Conservation (phyloP, 768 basidiomycete species). For the Podaxis sp. region DNA sequence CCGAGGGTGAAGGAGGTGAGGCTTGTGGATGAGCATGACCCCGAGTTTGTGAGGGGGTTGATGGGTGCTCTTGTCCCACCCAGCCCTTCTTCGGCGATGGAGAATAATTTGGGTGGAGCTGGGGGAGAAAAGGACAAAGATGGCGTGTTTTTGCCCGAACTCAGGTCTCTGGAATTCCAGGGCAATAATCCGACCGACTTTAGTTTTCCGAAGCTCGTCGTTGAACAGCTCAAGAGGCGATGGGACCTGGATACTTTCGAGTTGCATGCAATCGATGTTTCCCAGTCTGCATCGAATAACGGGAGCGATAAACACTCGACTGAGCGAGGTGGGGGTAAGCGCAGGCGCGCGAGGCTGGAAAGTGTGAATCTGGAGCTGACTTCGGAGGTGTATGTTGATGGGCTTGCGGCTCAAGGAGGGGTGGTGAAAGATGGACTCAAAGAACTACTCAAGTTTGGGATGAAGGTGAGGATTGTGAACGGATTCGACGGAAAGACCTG, state of each 20-base stretch:
- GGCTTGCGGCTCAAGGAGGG: background rate
- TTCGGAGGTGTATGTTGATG: conserved; percentile 6
- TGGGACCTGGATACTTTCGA: background rate
- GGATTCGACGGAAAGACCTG: conserved; percentile 1
- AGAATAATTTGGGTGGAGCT: background rate
- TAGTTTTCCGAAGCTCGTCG: background rate
- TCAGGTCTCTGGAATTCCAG: conserved; percentile 2
- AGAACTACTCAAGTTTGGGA: background rate
- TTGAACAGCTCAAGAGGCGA: background rate
- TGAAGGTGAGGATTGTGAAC: conserved; percentile 3
- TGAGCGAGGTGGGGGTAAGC: background rate
- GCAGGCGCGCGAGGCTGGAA: background rate
- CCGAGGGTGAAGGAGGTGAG: background rate
- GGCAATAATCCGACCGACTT: conserved; percentile 6
- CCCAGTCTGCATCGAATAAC: background rate
- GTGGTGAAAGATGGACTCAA: background rate
- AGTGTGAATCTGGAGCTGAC: conserved; percentile 6
- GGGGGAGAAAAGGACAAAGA: background rate
- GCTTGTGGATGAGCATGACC: conserved; percentile 7
- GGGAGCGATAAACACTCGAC: background rate
- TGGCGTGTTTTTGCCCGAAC: conserved; percentile 1
- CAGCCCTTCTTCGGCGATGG: background rate
- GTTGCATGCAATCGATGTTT: background rate
- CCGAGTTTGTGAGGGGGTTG: conserved; percentile 7
- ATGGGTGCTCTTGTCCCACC: conserved; percentile 1